phyloP scores from a whole-genome alignment of 2,329 filamentous ascomycete species.

The Mariannaea sp. region DNA sequence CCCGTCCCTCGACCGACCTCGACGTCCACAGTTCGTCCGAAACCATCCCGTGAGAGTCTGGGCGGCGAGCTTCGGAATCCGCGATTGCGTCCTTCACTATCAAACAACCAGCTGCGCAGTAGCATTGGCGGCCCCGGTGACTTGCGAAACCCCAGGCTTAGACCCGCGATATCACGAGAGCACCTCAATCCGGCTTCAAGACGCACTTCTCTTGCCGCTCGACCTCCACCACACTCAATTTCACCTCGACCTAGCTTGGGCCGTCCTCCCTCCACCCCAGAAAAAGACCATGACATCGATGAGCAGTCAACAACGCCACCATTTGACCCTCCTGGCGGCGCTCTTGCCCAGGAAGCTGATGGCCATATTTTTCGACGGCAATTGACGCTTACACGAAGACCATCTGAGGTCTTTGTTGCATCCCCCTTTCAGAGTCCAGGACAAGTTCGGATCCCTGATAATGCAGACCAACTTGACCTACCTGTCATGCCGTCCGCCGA shows the following conservation, averaged over 20 bases:
- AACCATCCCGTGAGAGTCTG: constrained; percentile 39
- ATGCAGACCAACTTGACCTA: constrained; percentile 23
- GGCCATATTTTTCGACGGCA: constrained; percentile 33
- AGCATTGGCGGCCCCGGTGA: constrained; percentile 33
- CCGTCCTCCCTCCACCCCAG: constrained; percentile 29
- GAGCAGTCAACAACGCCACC: constrained; percentile 35
- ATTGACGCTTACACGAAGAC: constrained; percentile 41
- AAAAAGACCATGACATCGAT: constrained; percentile 27
- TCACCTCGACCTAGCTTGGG: constrained; percentile 24
- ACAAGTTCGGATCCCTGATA: constrained; percentile 24
- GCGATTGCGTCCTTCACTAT: constrained; percentile 48
- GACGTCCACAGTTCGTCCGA: constrained; percentile 32
- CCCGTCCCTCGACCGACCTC: constrained; percentile 37
- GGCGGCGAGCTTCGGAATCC: constrained; percentile 45
- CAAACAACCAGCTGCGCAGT: constrained; percentile 46
- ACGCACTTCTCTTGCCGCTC: constrained; percentile 28
- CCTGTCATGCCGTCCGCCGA: constrained; percentile 31
- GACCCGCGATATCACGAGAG: constrained; percentile 47
- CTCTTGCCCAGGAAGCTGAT: constrained; percentile 29
- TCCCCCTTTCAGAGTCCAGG: constrained; percentile 34
- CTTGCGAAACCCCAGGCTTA: constrained; percentile 47
- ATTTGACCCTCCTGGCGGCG: constrained; percentile 32
- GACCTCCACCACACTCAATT: constrained; percentile 26
- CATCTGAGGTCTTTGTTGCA: constrained; percentile 36
- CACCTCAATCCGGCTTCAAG: constrained; percentile 40